These are phyloP conservation scores for Exsudoporus frostii DNA, from an alignment of 768 basidiomycete species.

Conservation along the genomic window DNA sequence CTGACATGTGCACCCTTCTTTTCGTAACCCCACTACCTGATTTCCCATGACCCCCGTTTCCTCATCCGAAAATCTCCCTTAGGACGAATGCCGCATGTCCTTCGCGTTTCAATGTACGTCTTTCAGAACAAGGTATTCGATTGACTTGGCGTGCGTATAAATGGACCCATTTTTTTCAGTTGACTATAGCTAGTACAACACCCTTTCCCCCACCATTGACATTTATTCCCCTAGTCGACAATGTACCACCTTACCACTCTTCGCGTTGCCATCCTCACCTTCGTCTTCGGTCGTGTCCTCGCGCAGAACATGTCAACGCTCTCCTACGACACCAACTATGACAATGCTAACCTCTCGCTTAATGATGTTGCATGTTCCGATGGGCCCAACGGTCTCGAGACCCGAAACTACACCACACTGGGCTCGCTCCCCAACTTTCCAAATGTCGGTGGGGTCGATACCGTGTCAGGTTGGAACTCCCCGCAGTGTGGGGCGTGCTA, in stretches of 20 bases:
- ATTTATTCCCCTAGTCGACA: not conserved
- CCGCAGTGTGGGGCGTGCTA: constrained; percentile 32
- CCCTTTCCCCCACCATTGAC: not conserved
- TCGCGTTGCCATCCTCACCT: constrained; percentile 12
- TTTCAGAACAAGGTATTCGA: not conserved
- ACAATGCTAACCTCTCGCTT: constrained; percentile 28
- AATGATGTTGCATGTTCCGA: constrained; percentile 36
- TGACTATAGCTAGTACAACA: not conserved
- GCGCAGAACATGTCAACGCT: constrained; percentile 28
- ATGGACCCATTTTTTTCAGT: not conserved
- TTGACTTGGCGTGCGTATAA: constrained; percentile 16
- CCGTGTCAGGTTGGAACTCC: constrained; percentile 23
- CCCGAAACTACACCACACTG: constrained; percentile 35
- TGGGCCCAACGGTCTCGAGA: constrained; percentile 36
- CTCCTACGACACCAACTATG: constrained; percentile 38
- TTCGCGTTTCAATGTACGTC: not conserved
- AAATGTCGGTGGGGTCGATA: constrained; percentile 31
- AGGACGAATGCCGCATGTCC: not conserved
- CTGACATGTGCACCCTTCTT: not conserved
- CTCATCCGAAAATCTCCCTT: not conserved
- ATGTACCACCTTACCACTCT: constrained; percentile 27
- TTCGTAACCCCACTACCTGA: not conserved
- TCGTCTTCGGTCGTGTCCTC: constrained; percentile 12
- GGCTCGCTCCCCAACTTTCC: constrained; percentile 38
- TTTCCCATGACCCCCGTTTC: not conserved